Evolutionary conservation across 2,329 filamentous ascomycete species (phyloP).

Genomic region (Aulographum hederae): DNA sequence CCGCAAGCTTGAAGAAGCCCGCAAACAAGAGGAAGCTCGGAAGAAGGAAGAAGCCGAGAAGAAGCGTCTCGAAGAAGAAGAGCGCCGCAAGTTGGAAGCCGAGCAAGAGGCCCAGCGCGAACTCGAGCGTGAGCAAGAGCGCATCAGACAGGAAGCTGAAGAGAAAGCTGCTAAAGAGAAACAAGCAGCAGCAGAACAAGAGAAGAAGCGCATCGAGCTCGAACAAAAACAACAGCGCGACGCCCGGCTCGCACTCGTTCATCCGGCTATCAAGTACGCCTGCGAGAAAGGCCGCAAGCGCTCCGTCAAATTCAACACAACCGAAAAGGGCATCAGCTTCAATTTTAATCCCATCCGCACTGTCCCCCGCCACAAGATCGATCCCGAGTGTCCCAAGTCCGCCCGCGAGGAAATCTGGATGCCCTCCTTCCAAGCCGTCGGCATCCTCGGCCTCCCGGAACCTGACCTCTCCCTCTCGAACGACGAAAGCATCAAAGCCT

Average conservation of each 20-base stretch:
- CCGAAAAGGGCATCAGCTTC: slow-evolving; percentile 18
- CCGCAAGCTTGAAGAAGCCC: slow-evolving; percentile 8
- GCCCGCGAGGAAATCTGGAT: slow-evolving; percentile 14
- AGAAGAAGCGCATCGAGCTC: slow-evolving; percentile 8
- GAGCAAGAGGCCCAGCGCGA: slow-evolving; percentile 9
- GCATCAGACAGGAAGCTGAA: slow-evolving; percentile 13
- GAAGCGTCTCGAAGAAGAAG: slow-evolving; percentile 11
- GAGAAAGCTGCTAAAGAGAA: slow-evolving; percentile 9
- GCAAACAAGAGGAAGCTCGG: slow-evolving; percentile 12
- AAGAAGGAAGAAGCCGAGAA: slow-evolving; percentile 10
- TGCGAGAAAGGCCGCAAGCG: slow-evolving; percentile 16
- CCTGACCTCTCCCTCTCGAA: slow-evolving; percentile 17
- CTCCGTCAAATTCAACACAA: slow-evolving; percentile 18
- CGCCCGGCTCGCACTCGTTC: slow-evolving; percentile 14
- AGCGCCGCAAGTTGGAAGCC: no score
- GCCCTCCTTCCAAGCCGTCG: slow-evolving; percentile 19
- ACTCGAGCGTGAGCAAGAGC: slow-evolving; percentile 15
- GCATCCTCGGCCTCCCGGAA: slow-evolving; percentile 20
- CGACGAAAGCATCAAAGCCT: no score
- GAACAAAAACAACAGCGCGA: slow-evolving; percentile 5
- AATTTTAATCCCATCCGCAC: slow-evolving; percentile 20
- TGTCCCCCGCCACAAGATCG: slow-evolving; percentile 14
- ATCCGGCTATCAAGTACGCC: slow-evolving; percentile 12
- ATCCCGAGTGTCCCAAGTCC: slow-evolving; percentile 5
- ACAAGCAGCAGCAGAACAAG: background rate